Percentiles rank a stretch among this genome's conserved stretches.
Evolutionary conservation across 257 asterid genomes (phyloP).

Genomic region (Gardenia jasminoides): DNA sequence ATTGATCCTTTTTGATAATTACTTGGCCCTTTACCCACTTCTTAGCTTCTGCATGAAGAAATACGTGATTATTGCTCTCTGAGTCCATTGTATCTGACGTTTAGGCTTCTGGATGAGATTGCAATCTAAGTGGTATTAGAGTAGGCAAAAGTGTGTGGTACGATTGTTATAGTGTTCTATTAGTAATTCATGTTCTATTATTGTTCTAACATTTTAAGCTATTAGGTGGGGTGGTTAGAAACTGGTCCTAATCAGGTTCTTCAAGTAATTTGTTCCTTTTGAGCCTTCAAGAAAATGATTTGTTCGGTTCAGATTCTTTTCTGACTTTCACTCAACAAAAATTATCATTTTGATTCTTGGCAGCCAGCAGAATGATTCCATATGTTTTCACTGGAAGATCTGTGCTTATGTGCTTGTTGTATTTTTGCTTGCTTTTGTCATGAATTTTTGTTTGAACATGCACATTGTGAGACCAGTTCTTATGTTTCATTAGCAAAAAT

Average conservation of each 20-base stretch:
- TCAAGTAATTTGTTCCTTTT: neutral
- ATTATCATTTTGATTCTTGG: neutral
- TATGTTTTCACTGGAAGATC: neutral
- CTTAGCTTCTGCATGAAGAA: neutral
- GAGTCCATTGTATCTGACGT: neutral
- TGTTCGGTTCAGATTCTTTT: neutral
- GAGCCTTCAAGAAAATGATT: neutral
- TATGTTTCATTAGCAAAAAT: too few species aligned
- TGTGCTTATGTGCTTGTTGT: neutral
- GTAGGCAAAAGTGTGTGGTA: neutral
- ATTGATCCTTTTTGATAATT: neutral
- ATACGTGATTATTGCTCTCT: neutral
- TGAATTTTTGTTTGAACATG: neutral
- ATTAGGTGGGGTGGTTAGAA: neutral
- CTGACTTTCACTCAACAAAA: neutral
- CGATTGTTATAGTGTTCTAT: neutral
- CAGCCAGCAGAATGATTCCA: neutral
- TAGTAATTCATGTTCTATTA: neutral
- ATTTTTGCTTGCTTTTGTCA: neutral
- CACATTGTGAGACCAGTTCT: neutral
- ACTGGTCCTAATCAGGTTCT: neutral
- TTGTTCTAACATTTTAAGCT: neutral
- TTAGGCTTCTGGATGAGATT: neutral
- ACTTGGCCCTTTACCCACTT: neutral
- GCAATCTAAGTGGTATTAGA: neutral